These are phyloP conservation scores for Fusarium setosum DNA, from an alignment of 2,329 filamentous ascomycete species.

Conservation along the genomic window DNA sequence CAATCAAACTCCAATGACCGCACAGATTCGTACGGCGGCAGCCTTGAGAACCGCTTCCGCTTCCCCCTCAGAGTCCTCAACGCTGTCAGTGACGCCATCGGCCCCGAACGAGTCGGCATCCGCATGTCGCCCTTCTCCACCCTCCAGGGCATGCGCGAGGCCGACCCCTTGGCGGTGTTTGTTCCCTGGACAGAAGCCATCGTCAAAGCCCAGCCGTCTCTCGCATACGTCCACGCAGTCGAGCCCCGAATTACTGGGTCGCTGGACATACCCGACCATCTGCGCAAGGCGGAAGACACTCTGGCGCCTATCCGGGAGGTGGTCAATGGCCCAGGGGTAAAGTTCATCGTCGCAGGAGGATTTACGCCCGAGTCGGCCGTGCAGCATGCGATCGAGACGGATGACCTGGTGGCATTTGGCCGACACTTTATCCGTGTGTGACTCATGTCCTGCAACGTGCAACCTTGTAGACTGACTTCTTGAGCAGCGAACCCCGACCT, in stretches of 20 bases:
- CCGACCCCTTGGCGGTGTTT: conserved; percentile 57
- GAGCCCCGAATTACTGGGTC: conserved; percentile 64
- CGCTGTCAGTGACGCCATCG: conserved; percentile 57
- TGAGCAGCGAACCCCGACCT: conserved; percentile 38
- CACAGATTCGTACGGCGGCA: conserved; percentile 64
- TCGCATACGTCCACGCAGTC: conserved; percentile 72
- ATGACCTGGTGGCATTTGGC: conserved; percentile 50
- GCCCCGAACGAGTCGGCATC: conserved; percentile 65
- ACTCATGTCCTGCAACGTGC: accelerated
- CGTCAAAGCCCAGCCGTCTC: conserved; percentile 61
- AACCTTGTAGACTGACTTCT: too few species aligned
- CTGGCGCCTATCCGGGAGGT: conserved; percentile 48
- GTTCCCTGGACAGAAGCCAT: conserved; percentile 70
- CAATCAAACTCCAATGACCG: conserved; percentile 61
- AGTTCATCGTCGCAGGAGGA: conserved; percentile 50
- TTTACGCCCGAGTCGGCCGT: conserved; percentile 45
- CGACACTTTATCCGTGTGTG: conserved; percentile 45
- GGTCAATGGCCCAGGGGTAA: conserved; percentile 40
- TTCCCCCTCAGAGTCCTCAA: conserved; percentile 61
- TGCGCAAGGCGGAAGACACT: conserved; percentile 47
- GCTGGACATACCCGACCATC: conserved; percentile 45
- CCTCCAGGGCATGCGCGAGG: conserved; percentile 74
- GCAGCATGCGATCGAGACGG: conserved; percentile 45
- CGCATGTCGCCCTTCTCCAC: conserved; percentile 69
- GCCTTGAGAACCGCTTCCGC: conserved; percentile 63